Conservation (phyloP, 768 basidiomycete genomes). For the Pulveroboletus sp. region DNA sequence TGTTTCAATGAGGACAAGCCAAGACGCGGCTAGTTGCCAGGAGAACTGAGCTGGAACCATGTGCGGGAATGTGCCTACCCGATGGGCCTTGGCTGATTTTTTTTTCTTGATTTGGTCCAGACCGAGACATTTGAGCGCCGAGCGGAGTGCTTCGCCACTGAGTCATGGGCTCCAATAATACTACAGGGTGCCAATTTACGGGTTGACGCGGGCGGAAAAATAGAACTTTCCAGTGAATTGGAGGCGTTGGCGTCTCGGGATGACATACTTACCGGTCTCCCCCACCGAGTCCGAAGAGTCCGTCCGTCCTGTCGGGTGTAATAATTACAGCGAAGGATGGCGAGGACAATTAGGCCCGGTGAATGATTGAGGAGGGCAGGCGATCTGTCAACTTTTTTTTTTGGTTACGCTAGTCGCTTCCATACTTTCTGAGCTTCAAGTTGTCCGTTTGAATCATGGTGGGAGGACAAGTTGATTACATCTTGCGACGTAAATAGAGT, state of each 20-base stretch:
- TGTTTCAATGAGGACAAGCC: slow-evolving; percentile 4
- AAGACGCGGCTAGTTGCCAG: slow-evolving; percentile 4
- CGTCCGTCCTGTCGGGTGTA: background rate
- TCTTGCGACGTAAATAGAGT: slow-evolving; percentile 13
- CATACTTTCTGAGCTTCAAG: background rate
- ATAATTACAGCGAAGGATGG: background rate
- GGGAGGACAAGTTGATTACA: slow-evolving; percentile 20
- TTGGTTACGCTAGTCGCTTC: background rate
- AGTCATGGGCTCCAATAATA: background rate
- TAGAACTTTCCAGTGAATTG: background rate
- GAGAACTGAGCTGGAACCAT: slow-evolving; percentile 3
- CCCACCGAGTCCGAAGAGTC: background rate
- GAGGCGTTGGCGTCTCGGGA: background rate
- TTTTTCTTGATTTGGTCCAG: slow-evolving; percentile 1
- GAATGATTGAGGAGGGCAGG: slow-evolving; percentile 4
- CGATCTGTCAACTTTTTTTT: slow-evolving; percentile 8
- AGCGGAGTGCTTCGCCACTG: background rate
- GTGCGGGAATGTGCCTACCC: background rate
- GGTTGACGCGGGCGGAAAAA: background rate
- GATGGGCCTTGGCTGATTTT: slow-evolving; percentile 1
- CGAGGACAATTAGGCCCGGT: background rate
- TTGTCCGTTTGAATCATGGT: background rate
- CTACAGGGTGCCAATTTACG: background rate
- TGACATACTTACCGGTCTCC: background rate
- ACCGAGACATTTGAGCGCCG: background rate